phyloP scores from a whole-genome alignment of 2,329 filamentous ascomycete species.

The Proliferodiscus dingleyae region DNA sequence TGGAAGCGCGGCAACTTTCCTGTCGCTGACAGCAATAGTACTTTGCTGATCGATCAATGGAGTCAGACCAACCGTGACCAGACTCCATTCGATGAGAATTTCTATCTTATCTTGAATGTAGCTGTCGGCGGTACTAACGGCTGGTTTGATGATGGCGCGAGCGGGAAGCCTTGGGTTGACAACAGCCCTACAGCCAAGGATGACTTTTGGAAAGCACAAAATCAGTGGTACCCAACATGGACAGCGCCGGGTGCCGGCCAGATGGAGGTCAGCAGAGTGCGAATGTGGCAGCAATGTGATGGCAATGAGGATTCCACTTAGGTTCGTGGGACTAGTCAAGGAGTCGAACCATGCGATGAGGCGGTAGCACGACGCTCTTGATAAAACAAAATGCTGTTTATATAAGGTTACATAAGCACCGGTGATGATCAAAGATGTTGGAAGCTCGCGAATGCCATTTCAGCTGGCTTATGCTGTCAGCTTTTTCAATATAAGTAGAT shows the following conservation, averaged over 20 bases:
- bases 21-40: slow-evolving; percentile 58
- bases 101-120: slow-evolving; percentile 72
- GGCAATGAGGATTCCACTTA: slow-evolving; percentile 41
- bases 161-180: slow-evolving; percentile 77
- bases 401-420: background rate
- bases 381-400: no score
- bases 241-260: slow-evolving; percentile 49
- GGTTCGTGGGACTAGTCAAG: no score
- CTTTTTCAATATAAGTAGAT: no score
- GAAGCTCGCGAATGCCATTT: background rate
- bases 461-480: background rate
- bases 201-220: slow-evolving; percentile 70
- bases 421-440: background rate
- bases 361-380: no score
- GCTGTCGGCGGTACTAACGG: slow-evolving; percentile 75
- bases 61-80: slow-evolving; percentile 52
- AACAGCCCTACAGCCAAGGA: slow-evolving; percentile 58
- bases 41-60: slow-evolving; percentile 61
- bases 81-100: slow-evolving; percentile 70
- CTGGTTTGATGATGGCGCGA: slow-evolving; percentile 72
- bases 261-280: slow-evolving; percentile 65
- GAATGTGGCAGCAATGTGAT: slow-evolving; percentile 67
- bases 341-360: no score
- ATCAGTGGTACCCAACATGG: slow-evolving; percentile 69
- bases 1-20: slow-evolving; percentile 68